Evolutionary conservation across 1,139 yeast genomes (phyloP), one percentile per base, ranked within the genome.

Genomic region (Hyphopichia burtonii): DNA sequence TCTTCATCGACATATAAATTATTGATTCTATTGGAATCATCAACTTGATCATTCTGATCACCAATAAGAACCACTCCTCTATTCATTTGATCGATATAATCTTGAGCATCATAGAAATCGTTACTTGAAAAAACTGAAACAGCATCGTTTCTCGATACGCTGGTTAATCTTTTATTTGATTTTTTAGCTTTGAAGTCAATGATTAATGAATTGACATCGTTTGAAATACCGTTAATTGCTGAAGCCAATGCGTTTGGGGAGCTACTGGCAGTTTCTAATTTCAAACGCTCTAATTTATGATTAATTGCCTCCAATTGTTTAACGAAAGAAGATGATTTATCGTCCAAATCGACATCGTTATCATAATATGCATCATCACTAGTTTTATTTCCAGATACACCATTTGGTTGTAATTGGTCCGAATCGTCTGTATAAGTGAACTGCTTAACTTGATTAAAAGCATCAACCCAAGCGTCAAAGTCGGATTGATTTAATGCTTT

Each of bases 391-490:
- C 17, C 10, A n/a, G 32, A 12, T 22, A 23, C 9, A 40, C 38
- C 36, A 22, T 10, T 22, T 3, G 28, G 3, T 25, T 25, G 7
- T 12, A 12, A 14, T 12, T 36, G 39, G 19, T 44, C 50, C 27
- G 47, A 49, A 37, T 53, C 45, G n/a, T 46, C 48, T n/a, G 45
- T 50, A 7, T 48, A 52, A 25, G 51, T 48, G 4, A 53, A 47
- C 39, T 53, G 58, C 45, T 73, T 73, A 39, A 80, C 65, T 33
- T 65, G 65, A 51, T 83, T 82, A 50, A 90, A 76, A 0, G 96
- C 96, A 39, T 81, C 76, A 9, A 86, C 80, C 99, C 99, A 93
- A 9, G 80, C 74, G 36, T 79, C 76, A 73, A 90, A 93, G 51
- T 87, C 93, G 4, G 73, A 70, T 14, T 63, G 63, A 43, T 76